These are phyloP conservation scores for Phytophthora hibernalis DNA, from an alignment of 352 stramenopile species.

Conservation along the genomic window DNA sequence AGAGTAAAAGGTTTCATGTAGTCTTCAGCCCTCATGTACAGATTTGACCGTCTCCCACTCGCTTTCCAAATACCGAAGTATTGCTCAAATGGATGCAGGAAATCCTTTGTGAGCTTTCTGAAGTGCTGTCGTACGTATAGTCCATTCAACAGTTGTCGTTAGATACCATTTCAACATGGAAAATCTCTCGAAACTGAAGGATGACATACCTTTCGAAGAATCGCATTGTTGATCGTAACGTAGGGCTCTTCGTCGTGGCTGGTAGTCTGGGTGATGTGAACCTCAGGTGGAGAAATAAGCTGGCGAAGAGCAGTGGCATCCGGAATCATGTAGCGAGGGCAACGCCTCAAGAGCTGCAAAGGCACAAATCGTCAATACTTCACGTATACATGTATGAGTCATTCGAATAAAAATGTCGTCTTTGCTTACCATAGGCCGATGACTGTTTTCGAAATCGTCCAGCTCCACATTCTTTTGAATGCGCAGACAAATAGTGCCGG, in stretches of 20 bases:
- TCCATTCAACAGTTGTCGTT: background rate
- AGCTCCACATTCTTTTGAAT: slow-evolving; percentile 67
- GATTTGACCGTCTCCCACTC: slow-evolving; percentile 58
- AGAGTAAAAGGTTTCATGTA: slow-evolving; percentile 80
- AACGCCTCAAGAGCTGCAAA: slow-evolving; percentile 65
- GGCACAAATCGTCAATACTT: background rate
- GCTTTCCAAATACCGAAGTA: slow-evolving; percentile 88
- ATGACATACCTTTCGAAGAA: slow-evolving; percentile 69
- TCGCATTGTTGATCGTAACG: slow-evolving; percentile 86
- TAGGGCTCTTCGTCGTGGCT: slow-evolving; percentile 71
- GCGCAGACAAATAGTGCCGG: slow-evolving; percentile 49
- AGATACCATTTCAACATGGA: background rate
- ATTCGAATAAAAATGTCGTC: background rate
- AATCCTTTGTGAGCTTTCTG: slow-evolving; percentile 81
- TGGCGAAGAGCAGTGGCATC: slow-evolving; percentile 73
- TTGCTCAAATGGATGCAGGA: slow-evolving; percentile 89
- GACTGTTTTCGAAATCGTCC: slow-evolving; percentile 46
- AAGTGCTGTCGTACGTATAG: slow-evolving; percentile 66
- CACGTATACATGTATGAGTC: slow-evolving; percentile 17
- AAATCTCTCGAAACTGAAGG: background rate
- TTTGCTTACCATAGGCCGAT: slow-evolving; percentile 46
- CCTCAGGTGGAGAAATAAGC: slow-evolving; percentile 60
- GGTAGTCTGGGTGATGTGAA: slow-evolving; percentile 53
- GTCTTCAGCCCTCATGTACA: slow-evolving; percentile 74
- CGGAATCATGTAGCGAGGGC: slow-evolving; percentile 57